phyloP scores from a whole-genome alignment of 495 filamentous ascomycete genomes.

The Aspergillus coremiiformis region DNA sequence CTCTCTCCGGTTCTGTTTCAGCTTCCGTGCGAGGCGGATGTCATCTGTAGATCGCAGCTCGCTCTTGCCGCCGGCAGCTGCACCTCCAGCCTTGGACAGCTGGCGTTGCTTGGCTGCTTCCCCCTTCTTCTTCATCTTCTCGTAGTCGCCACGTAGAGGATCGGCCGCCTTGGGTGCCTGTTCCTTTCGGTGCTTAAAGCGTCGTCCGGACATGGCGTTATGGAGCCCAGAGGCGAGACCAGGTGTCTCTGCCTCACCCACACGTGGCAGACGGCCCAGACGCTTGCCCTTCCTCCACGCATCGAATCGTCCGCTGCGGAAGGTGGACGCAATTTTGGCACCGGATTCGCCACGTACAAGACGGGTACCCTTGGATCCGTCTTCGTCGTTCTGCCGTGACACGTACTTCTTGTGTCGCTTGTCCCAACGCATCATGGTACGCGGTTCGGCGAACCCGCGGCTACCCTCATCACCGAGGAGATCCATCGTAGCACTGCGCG shows the following conservation, averaged over 20 bases:
- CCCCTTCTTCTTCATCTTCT: conserved; percentile 83
- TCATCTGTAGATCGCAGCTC: conserved; percentile 79
- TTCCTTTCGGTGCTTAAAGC: conserved; percentile 75
- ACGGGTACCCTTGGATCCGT: conserved; percentile 77
- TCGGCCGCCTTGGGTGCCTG: conserved; percentile 88
- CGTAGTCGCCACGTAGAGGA: conserved; percentile 79
- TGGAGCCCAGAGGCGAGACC: conserved; percentile 26
- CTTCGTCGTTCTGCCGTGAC: conserved; percentile 79
- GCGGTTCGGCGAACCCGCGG: conserved; percentile 65
- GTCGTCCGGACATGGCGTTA: conserved; percentile 29
- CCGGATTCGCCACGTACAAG: conserved; percentile 87
- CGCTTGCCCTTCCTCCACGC: conserved; percentile 81
- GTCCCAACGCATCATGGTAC: conserved; percentile 83
- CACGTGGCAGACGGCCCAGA: conserved; percentile 65
- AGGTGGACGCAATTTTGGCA: conserved; percentile 88
- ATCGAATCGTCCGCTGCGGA: conserved; percentile 90
- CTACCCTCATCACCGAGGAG: conserved; percentile 76
- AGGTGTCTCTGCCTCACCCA: conserved; percentile 68
- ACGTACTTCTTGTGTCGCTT: conserved; percentile 97
- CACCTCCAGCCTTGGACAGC: conserved; percentile 23
- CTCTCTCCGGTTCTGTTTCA: conserved; percentile 66
- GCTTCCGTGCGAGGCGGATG: conserved; percentile 70
- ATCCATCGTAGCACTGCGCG: conserved; percentile 80
- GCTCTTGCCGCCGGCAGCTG: conserved; percentile 62
- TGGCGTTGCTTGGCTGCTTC: conserved; percentile 72